phyloP scores from a whole-genome alignment of 2,329 filamentous ascomycete genomes.

The Bipolaris gigantea region DNA sequence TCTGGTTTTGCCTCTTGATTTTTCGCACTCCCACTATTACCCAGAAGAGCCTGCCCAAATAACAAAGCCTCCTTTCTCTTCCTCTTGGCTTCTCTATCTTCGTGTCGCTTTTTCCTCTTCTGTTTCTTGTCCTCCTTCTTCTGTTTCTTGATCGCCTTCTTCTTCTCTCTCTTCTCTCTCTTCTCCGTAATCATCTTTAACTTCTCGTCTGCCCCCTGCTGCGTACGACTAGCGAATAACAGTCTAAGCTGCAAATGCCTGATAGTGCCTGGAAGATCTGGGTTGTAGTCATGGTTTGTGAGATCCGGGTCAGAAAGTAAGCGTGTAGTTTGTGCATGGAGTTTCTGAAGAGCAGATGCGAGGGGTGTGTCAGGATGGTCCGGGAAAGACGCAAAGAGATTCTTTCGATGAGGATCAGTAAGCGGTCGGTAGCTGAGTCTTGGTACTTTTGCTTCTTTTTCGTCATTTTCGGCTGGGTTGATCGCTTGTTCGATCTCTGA shows the following conservation, averaged over 20 bases:
- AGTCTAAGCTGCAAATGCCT: conserved; percentile 2
- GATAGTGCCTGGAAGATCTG: neutral
- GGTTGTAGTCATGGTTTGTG: neutral
- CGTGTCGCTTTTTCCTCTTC: neutral
- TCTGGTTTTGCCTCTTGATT: neutral
- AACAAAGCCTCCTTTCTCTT: neutral
- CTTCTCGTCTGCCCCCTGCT: neutral
- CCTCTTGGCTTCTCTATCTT: neutral
- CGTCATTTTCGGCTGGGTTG: neutral
- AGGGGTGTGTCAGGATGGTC: conserved; percentile 1
- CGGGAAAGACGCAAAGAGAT: neutral
- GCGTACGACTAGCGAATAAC: neutral
- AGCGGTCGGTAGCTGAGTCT: conserved; percentile 7
- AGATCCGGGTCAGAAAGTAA: conserved; percentile 2
- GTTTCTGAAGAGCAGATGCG: conserved; percentile 1
- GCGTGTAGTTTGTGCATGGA: neutral
- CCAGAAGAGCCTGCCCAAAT: neutral
- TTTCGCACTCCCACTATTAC: neutral
- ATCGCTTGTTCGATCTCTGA: neutral
- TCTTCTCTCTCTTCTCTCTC: neutral
- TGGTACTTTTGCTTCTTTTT: neutral
- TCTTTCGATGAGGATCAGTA: conserved; percentile 7
- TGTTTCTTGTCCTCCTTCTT: neutral
- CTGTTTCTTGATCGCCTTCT: neutral
- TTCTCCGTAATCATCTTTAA: neutral